These are phyloP conservation scores for Fusarium burgessii DNA, from an alignment of 2,329 filamentous ascomycete species.

Conservation along the genomic window DNA sequence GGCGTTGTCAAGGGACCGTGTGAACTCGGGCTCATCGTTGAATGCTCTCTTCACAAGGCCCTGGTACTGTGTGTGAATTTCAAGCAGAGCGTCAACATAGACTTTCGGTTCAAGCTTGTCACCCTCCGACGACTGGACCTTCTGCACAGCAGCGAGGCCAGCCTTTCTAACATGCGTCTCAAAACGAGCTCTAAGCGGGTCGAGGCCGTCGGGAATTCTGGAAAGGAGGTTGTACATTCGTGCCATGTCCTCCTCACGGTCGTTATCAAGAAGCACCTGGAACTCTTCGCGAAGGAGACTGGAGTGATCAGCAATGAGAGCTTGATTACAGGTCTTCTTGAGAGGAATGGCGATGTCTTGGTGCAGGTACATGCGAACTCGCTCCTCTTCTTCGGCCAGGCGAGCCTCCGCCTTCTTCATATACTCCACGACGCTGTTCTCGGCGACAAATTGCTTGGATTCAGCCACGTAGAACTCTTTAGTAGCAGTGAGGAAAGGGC, in stretches of 20 bases:
- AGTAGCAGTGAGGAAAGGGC: slow-evolving; percentile 89
- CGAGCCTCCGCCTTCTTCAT: slow-evolving; percentile 99
- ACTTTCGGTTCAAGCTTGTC: slow-evolving; percentile 95
- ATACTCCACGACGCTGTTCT: slow-evolving; percentile 98
- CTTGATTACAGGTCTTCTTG: slow-evolving; percentile 88
- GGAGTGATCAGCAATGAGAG: slow-evolving; percentile 90
- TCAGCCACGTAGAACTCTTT: slow-evolving; percentile 89
- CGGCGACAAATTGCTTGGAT: slow-evolving; percentile 92
- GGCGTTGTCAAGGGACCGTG: slow-evolving; percentile 93
- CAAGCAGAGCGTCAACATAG: slow-evolving; percentile 93
- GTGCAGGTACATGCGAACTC: slow-evolving; percentile 91
- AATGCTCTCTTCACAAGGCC: slow-evolving; percentile 92
- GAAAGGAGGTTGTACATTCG: slow-evolving; percentile 95
- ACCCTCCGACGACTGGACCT: slow-evolving; percentile 85
- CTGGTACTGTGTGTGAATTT: slow-evolving; percentile 94
- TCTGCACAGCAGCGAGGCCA: slow-evolving; percentile 87
- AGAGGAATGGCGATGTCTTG: slow-evolving; percentile 86
- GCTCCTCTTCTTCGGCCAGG: slow-evolving; percentile 91
- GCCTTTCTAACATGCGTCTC: slow-evolving; percentile 94
- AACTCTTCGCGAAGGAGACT: slow-evolving; percentile 92
- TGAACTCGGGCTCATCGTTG: slow-evolving; percentile 95
- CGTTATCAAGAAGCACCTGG: slow-evolving; percentile 90
- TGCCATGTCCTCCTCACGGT: slow-evolving; percentile 94
- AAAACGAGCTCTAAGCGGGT: slow-evolving; percentile 87
- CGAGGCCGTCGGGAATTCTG: slow-evolving; percentile 89